A percentile compares a stretch with the other conserved stretches of the same genome.
These are phyloP conservation scores for Primulina tabacum DNA, from an alignment of 257 asterid species.

Conservation along the genomic window DNA sequence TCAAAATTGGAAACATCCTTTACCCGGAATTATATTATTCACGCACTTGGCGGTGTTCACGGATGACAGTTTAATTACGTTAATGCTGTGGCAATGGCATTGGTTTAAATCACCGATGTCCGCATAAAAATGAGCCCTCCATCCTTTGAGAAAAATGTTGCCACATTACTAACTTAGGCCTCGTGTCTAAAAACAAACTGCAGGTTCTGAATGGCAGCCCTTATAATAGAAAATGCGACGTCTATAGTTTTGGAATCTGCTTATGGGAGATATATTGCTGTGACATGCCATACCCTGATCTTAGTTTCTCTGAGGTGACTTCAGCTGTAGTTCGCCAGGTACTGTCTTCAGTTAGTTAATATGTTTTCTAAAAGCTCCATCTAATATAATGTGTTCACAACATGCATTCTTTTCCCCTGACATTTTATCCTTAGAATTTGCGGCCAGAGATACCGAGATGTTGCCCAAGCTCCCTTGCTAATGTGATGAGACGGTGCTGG, in stretches of 20 bases:
- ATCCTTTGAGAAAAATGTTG: neutral
- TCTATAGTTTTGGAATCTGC: slow-evolving; percentile 82
- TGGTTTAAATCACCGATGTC: neutral
- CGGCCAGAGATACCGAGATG: slow-evolving; percentile 90
- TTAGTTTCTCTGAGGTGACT: slow-evolving; percentile 87
- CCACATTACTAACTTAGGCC: neutral
- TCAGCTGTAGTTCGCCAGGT: slow-evolving; percentile 95
- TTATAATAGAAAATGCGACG: slow-evolving; percentile 80
- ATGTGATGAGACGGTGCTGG: slow-evolving; percentile 86
- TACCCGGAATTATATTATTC: neutral
- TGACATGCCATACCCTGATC: slow-evolving; percentile 93
- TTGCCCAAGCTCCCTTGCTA: slow-evolving; percentile 72
- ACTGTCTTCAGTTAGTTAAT: neutral
- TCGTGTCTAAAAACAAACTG: slow-evolving; percentile 11
- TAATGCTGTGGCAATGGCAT: neutral
- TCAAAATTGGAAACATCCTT: neutral
- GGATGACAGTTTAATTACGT: neutral
- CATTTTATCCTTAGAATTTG: slow-evolving; percentile 46
- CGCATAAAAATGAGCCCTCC: neutral
- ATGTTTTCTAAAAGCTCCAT: too few relatives aligned
- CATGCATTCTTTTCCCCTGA: neutral
- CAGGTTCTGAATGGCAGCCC: slow-evolving; percentile 81
- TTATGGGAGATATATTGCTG: slow-evolving; percentile 89
- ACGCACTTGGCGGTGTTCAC: neutral
- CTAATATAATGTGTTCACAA: neutral